Base-by-base conservation (phyloP, 1,139 yeast species). In the Debaryomyces fabryi region DNA sequence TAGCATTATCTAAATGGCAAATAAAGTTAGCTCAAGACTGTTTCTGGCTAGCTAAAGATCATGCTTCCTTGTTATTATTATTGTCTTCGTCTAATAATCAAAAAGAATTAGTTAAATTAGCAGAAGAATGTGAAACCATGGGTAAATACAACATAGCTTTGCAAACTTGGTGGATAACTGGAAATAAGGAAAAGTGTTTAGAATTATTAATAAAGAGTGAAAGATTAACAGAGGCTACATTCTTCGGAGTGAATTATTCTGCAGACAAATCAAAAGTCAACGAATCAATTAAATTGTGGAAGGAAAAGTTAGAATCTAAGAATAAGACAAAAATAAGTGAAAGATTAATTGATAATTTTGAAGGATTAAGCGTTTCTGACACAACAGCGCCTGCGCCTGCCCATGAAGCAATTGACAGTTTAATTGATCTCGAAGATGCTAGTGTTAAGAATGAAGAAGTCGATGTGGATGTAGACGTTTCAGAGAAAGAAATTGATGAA, bases 101-200 rank as follows among this genome's bases (percentile, higher is more conserved):
- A 58, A 68, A 70, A 10, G 86, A 83, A 44, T 79, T 93, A 55
- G 66, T 72, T 29, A 72, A 76, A 50, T 73, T 88, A 48, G 96
- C 95, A 5, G 72, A 74, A 47, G 71, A 71, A 46, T 92, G 96
- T 46, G 83, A 80, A 58, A 70, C 69, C 18, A 77, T 74, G 42
- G 97, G 97, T 44, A 86, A 86, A 65, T 89, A 85, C 68, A 93
- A 93, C 65, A 77, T 93, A 53, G 97, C 99, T 37, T 93, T 92
- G 76, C 91, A 88, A 66, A 87, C 97, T 20, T 83, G 85, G 68
- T 93, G 98, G 98, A 76, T 84, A 49, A 80, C 86, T 40, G 95
- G 96, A 41, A 88, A 90, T 60, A 75, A 82, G 40, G 71, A 74
- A 21, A 76, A 78, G 43, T 87, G 95, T 58, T 76, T 86, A 49